Evolutionary conservation across 164 flowering plant genomes (phyloP), one percentile per base, ranked within the genome.

Genomic region (Taxillus chinensis): DNA sequence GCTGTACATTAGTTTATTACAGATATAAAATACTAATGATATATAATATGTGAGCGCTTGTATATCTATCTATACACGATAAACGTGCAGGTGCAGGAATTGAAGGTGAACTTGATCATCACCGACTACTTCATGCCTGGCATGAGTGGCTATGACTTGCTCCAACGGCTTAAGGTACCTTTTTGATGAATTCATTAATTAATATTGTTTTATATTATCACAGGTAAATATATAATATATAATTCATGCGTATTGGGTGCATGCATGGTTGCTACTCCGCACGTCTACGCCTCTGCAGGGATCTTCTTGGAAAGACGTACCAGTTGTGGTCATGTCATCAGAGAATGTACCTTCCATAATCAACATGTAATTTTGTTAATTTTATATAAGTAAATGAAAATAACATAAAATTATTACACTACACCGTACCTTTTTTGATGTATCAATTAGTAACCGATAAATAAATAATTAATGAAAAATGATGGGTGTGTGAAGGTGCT

Each of bases 291-390:
- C 11, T 59, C 7, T 68, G 64, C 77, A 86, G 91, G 81, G 75
- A 69, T 82, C 90, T 39, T 77, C 79, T 3, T 79, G 82, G 80
- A 85, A 79, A 73, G 80, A 85, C 40, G 69, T 85, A 12, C 90
- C 90, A 2, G 90, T 85, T 7, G 82, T 85, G 67, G 75, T 85
- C 60, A 82, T 85, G 90, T 85, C 90, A 42, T 85, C 86, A 5
- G 90, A 85, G 72, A 78, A 80, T 62, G 82, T 76, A 59, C 90
- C 86, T n/a, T 77, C 90, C 7, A 78, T 83, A 78, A 79, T 85
- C 59, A 75, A 57, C 77, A 84, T 75, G 88, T 81, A 73, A 70
- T 39, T 45, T 38, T 39, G 55, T 52, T 55, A 39, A 4, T 38
- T 45, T 67, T 16, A 43, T 7, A 3, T 8, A 59, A 15, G 7